Evolutionary conservation across 352 stramenopile species (phyloP).

Genomic region (Pythium scleroteichum): DNA sequence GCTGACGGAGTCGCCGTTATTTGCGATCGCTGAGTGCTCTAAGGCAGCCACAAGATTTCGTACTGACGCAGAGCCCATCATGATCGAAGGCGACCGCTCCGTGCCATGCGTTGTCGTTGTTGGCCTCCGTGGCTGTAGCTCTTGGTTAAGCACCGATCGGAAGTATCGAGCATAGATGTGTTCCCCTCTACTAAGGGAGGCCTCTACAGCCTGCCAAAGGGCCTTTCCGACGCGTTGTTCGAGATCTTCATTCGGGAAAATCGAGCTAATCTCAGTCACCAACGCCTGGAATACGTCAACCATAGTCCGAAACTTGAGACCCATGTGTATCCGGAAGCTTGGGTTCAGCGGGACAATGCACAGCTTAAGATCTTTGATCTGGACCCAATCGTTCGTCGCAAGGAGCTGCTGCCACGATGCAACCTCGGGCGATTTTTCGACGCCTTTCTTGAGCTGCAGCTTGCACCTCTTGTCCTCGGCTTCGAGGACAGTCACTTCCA

Average conservation of each 20-base stretch:
- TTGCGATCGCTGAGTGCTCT: constrained; percentile 21
- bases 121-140: constrained; percentile 21
- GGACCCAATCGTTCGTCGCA: constrained; percentile 48
- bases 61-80: constrained; percentile 16
- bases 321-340: constrained; percentile 68
- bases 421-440: constrained; percentile 37
- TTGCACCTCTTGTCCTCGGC: constrained; percentile 67
- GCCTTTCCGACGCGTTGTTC: constrained; percentile 52
- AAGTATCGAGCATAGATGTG: constrained; percentile 79
- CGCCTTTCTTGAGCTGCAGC: constrained; percentile 56
- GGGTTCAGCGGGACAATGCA: constrained; percentile 52
- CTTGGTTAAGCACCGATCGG: constrained; percentile 59
- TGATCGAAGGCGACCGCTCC: constrained; percentile 23
- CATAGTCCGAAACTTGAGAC: constrained; percentile 56
- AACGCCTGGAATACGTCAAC: constrained; percentile 59
- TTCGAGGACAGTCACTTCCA: constrained; percentile 56
- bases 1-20: constrained; percentile 11
- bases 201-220: constrained; percentile 59
- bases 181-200: constrained; percentile 53
- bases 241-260: constrained; percentile 68
- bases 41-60: constrained; percentile 27
- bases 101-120: neutral
- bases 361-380: constrained; percentile 53
- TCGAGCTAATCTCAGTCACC: constrained; percentile 72
- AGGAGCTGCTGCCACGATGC: constrained; percentile 46